Percentiles rank a stretch among this genome's conserved stretches.
phyloP scores from a whole-genome alignment of 495 filamentous ascomycete species.

The Paragyromitra xinjiangensis region DNA sequence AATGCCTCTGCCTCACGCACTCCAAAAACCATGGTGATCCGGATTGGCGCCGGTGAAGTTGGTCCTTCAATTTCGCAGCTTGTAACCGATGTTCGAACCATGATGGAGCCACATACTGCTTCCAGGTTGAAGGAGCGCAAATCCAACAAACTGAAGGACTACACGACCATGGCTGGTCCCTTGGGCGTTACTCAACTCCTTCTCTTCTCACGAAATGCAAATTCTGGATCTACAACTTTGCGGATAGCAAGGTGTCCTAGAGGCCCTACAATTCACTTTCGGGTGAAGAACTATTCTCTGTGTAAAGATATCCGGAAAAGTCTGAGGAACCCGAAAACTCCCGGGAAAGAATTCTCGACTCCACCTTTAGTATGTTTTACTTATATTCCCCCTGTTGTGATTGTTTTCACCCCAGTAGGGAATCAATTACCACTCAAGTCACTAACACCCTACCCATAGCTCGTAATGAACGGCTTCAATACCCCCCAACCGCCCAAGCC shows the following conservation, averaged over 20 bases:
- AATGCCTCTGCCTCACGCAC: slow-evolving; percentile 67
- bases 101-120: slow-evolving; percentile 97
- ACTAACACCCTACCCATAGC: slow-evolving; percentile 59
- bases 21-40: slow-evolving; percentile 98
- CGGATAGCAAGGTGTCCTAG: slow-evolving; percentile 87
- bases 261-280: slow-evolving; percentile 91
- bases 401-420: neutral
- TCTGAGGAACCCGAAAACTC: slow-evolving; percentile 79
- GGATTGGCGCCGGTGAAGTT: slow-evolving; percentile 92
- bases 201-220: slow-evolving; percentile 86
- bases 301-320: slow-evolving; percentile 86
- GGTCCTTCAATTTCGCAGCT: slow-evolving; percentile 90
- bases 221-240: slow-evolving; percentile 88
- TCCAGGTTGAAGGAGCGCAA: slow-evolving; percentile 85
- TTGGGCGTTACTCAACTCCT: slow-evolving; percentile 93
- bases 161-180: slow-evolving; percentile 93
- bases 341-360: slow-evolving; percentile 81
- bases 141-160: slow-evolving; percentile 89
- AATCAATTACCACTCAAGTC: neutral
- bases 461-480: slow-evolving; percentile 98
- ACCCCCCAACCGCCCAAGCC: slow-evolving; percentile 68
- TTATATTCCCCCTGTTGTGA: neutral
- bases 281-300: slow-evolving; percentile 95
- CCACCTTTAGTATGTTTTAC: slow-evolving; percentile 72
- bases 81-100: slow-evolving; percentile 85